Conservation (phyloP, 1,139 yeast species). For the Sugiyamaella neomexicana region DNA sequence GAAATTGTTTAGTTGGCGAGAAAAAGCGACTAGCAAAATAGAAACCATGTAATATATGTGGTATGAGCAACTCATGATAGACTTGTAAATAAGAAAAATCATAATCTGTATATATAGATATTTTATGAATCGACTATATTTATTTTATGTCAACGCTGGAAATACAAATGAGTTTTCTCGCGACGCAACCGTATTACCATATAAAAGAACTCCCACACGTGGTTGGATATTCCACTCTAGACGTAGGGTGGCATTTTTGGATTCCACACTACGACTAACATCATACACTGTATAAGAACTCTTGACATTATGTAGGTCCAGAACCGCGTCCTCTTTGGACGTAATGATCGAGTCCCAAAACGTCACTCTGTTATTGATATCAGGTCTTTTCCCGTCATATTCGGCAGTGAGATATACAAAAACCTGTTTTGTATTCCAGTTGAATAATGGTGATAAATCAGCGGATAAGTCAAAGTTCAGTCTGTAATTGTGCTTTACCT, state of each 20-base stretch:
- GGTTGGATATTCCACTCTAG: conserved; percentile 96
- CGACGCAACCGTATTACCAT: conserved; percentile 54
- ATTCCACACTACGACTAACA: conserved; percentile 60
- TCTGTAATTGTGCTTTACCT: conserved; percentile 78
- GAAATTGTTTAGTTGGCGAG: conserved; percentile 11
- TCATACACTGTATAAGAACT: conserved; percentile 91
- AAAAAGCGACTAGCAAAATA: background rate
- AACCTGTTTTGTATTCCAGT: conserved; percentile 96
- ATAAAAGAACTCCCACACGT: conserved; percentile 73
- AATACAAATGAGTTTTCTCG: conserved; percentile 40
- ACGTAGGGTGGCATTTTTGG: conserved; percentile 65
- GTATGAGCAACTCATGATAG: conserved; percentile 12
- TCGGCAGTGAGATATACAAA: conserved; percentile 89
- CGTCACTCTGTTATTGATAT: conserved; percentile 62
- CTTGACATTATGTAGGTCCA: conserved; percentile 54
- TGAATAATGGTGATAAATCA: conserved; percentile 74
- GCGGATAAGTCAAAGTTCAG: conserved; percentile 69
- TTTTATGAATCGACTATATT: conserved; percentile 4
- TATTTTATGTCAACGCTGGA: conserved; percentile 22
- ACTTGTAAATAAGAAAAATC: conserved; percentile 4
- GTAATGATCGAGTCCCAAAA: conserved; percentile 88
- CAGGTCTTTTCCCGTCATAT: conserved; percentile 59
- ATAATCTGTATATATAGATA: conserved; percentile 1
- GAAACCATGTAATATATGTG: conserved; percentile 6
- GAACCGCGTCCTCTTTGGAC: conserved; percentile 55